Percentiles rank a stretch among this genome's conserved stretches.
These are phyloP conservation scores for Mucor racemosus DNA, from an alignment of 371 early-diverging fungal genomes.

Conservation along the genomic window DNA sequence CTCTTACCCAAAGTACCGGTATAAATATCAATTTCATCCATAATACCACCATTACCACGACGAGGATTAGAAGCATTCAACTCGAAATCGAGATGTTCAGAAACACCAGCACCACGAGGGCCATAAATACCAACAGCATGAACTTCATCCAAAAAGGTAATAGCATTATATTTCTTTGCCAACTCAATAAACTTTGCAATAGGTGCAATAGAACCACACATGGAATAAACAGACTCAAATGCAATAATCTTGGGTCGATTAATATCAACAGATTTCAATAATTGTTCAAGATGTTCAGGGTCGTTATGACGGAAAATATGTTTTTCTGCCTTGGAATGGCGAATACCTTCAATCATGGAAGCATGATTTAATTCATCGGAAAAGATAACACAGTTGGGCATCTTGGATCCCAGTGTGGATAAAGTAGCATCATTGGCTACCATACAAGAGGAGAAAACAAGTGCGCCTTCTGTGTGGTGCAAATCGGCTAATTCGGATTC, in stretches of 20 bases:
- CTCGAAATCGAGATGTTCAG: constrained; percentile 91
- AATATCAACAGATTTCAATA: constrained; percentile 79
- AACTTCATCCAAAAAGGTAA: constrained; percentile 98
- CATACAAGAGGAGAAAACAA: constrained; percentile 98
- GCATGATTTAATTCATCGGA: constrained; percentile 97
- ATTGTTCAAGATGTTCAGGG: constrained; percentile 85
- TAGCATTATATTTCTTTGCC: constrained; percentile 96
- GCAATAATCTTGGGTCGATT: constrained; percentile 95
- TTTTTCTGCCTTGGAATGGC: constrained; percentile 89
- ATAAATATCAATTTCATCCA: constrained; percentile 95
- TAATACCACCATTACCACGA: constrained; percentile 63
- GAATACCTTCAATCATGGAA: constrained; percentile 99
- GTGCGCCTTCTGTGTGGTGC: constrained; percentile 91
- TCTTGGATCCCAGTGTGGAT: constrained; percentile 87
- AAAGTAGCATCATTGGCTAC: constrained; percentile 98
- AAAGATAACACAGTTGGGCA: constrained; percentile 94
- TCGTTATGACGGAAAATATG: constrained; percentile 96
- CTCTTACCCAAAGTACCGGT: constrained; percentile 98
- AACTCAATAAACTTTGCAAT: constrained; percentile 91
- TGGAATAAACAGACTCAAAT: constrained; percentile 98
- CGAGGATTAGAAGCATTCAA: constrained; percentile 61
- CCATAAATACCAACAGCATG: constrained; percentile 99
- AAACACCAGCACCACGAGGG: constrained; percentile 94
- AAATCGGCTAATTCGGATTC: constrained; percentile 92
- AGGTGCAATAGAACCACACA: constrained; percentile 97